Percentiles rank a stretch among this genome's conserved stretches.
These are phyloP conservation scores for Pseudogymnoascus pannorum DNA, from an alignment of 2,329 filamentous ascomycete species.

Conservation along the genomic window DNA sequence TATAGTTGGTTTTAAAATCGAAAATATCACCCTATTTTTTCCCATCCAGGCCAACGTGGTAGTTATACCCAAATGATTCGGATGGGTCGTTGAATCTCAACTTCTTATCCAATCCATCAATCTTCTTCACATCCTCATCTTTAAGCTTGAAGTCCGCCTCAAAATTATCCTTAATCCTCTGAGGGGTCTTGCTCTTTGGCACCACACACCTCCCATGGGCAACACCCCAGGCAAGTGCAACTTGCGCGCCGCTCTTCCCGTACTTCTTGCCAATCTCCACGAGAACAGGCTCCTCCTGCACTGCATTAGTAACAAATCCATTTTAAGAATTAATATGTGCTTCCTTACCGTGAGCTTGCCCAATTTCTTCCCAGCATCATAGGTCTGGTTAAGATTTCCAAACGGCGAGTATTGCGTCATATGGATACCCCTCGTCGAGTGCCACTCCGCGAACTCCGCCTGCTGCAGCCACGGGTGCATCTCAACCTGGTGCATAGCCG, in stretches of 20 bases:
- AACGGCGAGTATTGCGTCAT: slow-evolving; percentile 42
- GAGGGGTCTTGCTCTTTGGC: slow-evolving; percentile 55
- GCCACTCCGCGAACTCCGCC: slow-evolving; percentile 40
- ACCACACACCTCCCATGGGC: slow-evolving; percentile 52
- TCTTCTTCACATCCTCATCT: slow-evolving; percentile 48
- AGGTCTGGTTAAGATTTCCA: slow-evolving; percentile 57
- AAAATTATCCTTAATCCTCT: slow-evolving; percentile 55
- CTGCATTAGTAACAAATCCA: neutral
- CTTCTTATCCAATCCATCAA: slow-evolving; percentile 47
- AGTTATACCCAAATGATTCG: slow-evolving; percentile 47
- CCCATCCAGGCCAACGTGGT: slow-evolving; percentile 52
- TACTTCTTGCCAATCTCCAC: slow-evolving; percentile 48
- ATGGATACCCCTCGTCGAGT: slow-evolving; percentile 36
- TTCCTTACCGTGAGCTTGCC: slow-evolving; percentile 28
- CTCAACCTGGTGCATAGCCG: slow-evolving; percentile 52
- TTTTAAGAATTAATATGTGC: neutral
- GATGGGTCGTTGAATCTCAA: slow-evolving; percentile 55
- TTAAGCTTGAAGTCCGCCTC: slow-evolving; percentile 55
- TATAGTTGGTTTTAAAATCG: neutral
- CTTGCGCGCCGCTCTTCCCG: slow-evolving; percentile 48
- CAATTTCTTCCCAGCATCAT: slow-evolving; percentile 50
- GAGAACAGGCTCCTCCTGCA: slow-evolving; percentile 44
- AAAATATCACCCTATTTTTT: slow-evolving; percentile 31
- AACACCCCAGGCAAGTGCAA: slow-evolving; percentile 53
- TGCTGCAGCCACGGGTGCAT: slow-evolving; percentile 46